Evolutionary conservation across 1,284 basidiomycete species (phyloP).

Genomic region (Tilletia caries): DNA sequence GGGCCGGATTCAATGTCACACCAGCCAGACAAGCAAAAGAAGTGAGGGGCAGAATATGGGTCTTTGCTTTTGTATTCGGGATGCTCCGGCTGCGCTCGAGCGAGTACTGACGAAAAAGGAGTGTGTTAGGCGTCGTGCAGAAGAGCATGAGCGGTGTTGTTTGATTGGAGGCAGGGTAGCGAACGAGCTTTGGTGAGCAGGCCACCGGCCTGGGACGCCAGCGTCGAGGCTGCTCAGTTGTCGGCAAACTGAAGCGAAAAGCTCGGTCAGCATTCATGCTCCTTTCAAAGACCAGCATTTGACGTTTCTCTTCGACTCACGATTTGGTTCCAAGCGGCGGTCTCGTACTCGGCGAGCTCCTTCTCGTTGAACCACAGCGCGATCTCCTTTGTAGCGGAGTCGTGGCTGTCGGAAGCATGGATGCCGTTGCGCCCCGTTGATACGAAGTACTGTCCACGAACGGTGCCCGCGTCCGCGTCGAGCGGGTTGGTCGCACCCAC

Average conservation of each 20-base stretch:
- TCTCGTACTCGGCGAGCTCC: slow-evolving; percentile 56
- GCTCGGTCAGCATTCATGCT: neutral
- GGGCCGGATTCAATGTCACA: too few relatives aligned
- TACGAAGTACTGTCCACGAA: slow-evolving; percentile 44
- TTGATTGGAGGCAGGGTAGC: too few relatives aligned
- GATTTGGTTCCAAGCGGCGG: slow-evolving; percentile 18
- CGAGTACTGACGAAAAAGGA: too few relatives aligned
- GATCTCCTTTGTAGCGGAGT: slow-evolving; percentile 58
- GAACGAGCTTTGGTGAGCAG: too few relatives aligned
- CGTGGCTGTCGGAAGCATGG: slow-evolving; percentile 58
- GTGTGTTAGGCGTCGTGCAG: too few relatives aligned
- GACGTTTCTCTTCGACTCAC: neutral
- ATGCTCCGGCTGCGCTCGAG: too few relatives aligned
- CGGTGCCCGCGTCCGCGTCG: slow-evolving; percentile 40
- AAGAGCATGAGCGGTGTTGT: too few relatives aligned
- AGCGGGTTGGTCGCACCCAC: slow-evolving; percentile 49
- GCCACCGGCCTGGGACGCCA: too few relatives aligned
- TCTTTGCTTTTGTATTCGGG: too few relatives aligned
- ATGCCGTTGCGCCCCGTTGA: slow-evolving; percentile 56
- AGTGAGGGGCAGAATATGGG: too few relatives aligned
- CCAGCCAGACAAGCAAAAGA: too few relatives aligned
- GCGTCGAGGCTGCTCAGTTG: neutral
- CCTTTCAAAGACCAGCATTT: neutral
- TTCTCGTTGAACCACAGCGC: slow-evolving; percentile 57
- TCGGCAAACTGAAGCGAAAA: neutral